Evolutionary conservation across 345 rosid species (phyloP), one percentile per base, ranked within the genome.

Genomic region (Eucalyptus viminalis): DNA sequence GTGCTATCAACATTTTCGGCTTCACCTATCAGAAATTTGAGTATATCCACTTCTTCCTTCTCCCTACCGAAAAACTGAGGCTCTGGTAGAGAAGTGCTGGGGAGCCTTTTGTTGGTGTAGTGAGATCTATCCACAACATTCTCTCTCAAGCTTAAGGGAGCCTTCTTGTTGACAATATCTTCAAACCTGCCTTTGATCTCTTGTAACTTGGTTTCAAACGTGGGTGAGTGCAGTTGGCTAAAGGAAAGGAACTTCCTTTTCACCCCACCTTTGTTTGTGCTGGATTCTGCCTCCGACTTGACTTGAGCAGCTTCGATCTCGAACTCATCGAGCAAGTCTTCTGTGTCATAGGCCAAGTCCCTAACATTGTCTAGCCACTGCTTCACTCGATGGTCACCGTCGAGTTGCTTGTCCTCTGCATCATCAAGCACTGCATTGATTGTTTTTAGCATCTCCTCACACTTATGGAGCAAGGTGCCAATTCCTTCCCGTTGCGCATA

Each of bases 11-110:
- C 3, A 60, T 27, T 11, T 25, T 27, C 0, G 31, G 7, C 31
- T 1, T 12, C 31, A 6, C 8, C 7, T 0, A 1, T 60, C 16
- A 60, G 1, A 1, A 12, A 2, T 25, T 27, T 2, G 0, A 60
- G 2, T 25, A 60, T 3, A 1, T 60, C 1, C 1, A 3, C 31
- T 12, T 27, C 31, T 60, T 60, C 67, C 8, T 60, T 7, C 8
- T 60, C 31, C 67, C 67, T 60, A 0, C 67, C 67, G 0, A 60
- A 60, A 60, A 60, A 27, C 2, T 0, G 67, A 60, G 14, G 2
- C 15, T 60, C 31, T 1, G 67, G 2, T 4, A 60, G 0, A 27
- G 4, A 60, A 60, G 15, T 60, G 31, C 8, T 60, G 0, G 31
- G 67, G 8, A 60, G 67, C 15, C 67, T 60, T 60, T 60, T 60